phyloP scores from a whole-genome alignment of 257 asterid genomes.

The Solanum pinnatisectum region DNA sequence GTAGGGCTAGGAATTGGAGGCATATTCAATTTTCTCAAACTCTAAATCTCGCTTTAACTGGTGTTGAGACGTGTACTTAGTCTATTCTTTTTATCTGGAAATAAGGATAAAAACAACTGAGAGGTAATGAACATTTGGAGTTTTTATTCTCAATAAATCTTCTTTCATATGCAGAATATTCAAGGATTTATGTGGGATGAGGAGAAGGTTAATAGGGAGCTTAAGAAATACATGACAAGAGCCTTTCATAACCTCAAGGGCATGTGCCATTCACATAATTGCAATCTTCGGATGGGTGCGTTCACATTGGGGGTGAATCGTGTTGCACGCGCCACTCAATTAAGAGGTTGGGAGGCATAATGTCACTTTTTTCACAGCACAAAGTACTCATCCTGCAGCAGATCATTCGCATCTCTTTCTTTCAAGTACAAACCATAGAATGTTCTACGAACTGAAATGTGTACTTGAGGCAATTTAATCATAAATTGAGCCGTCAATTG shows the following conservation, averaged over 20 bases:
- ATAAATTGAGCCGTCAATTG: background rate
- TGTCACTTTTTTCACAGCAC: background rate
- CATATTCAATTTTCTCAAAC: background rate
- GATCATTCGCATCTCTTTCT: background rate
- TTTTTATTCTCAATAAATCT: background rate
- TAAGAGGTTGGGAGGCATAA: constrained; percentile 89
- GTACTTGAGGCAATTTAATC: background rate
- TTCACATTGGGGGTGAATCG: constrained; percentile 77
- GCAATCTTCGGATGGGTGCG: constrained; percentile 93
- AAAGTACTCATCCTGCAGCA: background rate
- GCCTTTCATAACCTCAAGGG: constrained; percentile 55
- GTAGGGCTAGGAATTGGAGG: background rate
- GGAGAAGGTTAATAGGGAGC: constrained; percentile 68
- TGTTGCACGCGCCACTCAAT: constrained; percentile 69
- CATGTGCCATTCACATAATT: constrained; percentile 52
- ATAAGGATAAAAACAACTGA: background rate
- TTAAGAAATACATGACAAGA: constrained; percentile 65
- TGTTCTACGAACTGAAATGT: background rate
- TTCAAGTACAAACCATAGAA: background rate
- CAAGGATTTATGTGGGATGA: constrained; percentile 95
- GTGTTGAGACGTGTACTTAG: background rate
- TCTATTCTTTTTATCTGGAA: background rate
- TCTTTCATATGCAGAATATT: constrained; percentile 42
- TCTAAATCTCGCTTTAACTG: background rate
- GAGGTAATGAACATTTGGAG: background rate